Percentiles rank a stretch among this genome's conserved stretches.
phyloP scores from a whole-genome alignment of 768 basidiomycete genomes.

The Rossbeevera mucosa region DNA sequence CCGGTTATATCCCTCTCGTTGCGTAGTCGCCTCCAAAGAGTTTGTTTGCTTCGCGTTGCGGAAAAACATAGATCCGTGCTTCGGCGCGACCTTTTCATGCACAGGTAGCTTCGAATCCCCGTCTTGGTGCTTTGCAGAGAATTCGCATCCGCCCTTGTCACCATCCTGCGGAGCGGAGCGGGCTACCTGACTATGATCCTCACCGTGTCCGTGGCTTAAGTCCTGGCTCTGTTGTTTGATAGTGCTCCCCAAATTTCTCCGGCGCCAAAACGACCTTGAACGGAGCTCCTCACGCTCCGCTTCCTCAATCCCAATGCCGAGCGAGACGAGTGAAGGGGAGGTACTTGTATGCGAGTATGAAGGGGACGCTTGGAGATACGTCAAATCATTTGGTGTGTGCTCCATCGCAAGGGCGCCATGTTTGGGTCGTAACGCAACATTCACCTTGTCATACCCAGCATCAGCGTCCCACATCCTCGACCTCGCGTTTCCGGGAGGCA shows the following conservation, averaged over 20 bases:
- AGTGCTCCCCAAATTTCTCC: conserved; percentile 9
- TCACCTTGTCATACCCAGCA: background rate
- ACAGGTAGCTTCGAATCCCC: background rate
- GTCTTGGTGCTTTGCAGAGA: background rate
- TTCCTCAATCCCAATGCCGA: conserved; percentile 24
- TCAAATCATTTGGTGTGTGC: background rate
- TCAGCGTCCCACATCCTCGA: background rate
- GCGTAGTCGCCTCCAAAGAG: conserved; percentile 2
- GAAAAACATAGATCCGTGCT: conserved; percentile 24
- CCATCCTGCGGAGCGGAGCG: background rate
- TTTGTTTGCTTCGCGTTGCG: conserved; percentile 19
- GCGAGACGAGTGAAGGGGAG: conserved; percentile 15
- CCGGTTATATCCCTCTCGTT: conserved; percentile 24
- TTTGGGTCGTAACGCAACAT: background rate
- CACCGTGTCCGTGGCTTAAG: background rate
- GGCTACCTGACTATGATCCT: background rate
- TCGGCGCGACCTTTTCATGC: conserved; percentile 24
- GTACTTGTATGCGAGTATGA: conserved; percentile 17
- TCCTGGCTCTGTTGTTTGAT: conserved; percentile 9
- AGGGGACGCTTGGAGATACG: conserved; percentile 4
- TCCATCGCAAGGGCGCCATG: background rate
- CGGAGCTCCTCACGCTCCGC: conserved; percentile 20
- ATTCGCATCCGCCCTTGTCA: background rate
- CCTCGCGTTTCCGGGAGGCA: background rate
- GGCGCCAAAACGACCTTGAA: conserved; percentile 18